phyloP scores from a whole-genome alignment of 1,284 basidiomycete species.

The Cerioporus squamosus region DNA sequence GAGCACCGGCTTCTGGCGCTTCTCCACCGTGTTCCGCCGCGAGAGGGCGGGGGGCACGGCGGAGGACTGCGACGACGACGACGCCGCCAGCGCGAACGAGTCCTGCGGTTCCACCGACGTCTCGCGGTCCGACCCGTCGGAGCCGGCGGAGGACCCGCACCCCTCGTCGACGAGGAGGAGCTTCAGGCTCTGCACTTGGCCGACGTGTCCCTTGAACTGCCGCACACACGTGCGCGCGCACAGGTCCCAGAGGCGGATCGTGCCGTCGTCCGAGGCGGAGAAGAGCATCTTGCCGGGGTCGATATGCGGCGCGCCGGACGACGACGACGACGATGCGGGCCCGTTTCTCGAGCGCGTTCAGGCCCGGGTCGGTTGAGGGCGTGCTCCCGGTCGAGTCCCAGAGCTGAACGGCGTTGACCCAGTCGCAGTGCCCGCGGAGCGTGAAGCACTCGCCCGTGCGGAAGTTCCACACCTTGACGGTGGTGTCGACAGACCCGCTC shows the following conservation, averaged over 20 bases:
- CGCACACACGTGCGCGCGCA: constrained; percentile 81
- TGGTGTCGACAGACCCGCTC: constrained; percentile 88
- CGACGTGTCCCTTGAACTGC: constrained; percentile 89
- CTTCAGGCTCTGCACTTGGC: constrained; percentile 92
- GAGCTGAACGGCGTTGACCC: constrained; percentile 95
- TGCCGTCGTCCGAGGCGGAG: constrained; percentile 94
- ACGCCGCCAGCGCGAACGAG: not conserved
- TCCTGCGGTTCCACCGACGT: constrained; percentile 26
- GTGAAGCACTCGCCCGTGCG: constrained; percentile 92
- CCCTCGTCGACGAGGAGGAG: constrained; percentile 52
- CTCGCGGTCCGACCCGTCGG: constrained; percentile 5
- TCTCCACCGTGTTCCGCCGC: constrained; percentile 8
- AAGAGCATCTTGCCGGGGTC: constrained; percentile 93
- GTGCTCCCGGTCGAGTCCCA: constrained; percentile 79
- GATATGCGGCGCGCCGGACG: constrained; percentile 54
- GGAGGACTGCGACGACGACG: not conserved
- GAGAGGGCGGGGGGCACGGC: constrained; percentile 1
- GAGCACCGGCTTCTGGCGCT: constrained; percentile 65
- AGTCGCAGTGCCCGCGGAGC: constrained; percentile 91
- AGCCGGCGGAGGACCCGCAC: constrained; percentile 13
- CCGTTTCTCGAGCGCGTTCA: constrained; percentile 41
- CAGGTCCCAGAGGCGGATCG: constrained; percentile 95
- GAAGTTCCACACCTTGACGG: constrained; percentile 96
- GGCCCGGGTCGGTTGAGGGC: constrained; percentile 39
- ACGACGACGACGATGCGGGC: constrained; percentile 5